Evolutionary conservation across 2,329 filamentous ascomycete genomes (phyloP).

Genomic region (Exophiala alcalophila): DNA sequence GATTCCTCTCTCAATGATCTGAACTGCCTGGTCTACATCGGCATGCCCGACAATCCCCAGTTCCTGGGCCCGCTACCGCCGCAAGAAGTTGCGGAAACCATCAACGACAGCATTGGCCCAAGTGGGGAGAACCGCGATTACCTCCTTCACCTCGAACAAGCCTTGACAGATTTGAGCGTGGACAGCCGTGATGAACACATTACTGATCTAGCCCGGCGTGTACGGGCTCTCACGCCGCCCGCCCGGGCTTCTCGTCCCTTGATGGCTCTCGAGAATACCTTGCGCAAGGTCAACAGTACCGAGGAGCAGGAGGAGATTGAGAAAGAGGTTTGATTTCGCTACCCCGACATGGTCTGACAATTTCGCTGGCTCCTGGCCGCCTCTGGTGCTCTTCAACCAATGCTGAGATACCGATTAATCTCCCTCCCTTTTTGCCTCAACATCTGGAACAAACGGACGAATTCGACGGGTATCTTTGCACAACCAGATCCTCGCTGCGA

Average conservation of each 20-base stretch:
- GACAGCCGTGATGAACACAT: constrained; percentile 83
- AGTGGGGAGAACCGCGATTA: constrained; percentile 92
- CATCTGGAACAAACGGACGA: neutral
- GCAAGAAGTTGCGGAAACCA: constrained; percentile 57
- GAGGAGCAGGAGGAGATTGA: constrained; percentile 62
- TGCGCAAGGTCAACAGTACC: constrained; percentile 49
- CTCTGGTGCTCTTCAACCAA: no score
- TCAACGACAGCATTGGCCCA: constrained; percentile 70
- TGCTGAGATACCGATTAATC: no score
- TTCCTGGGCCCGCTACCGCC: constrained; percentile 65
- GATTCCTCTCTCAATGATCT: constrained; percentile 38
- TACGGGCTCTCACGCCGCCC: constrained; percentile 55
- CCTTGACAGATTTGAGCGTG: constrained; percentile 67
- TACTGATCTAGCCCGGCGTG: constrained; percentile 71
- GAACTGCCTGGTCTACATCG: constrained; percentile 81
- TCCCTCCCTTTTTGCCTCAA: no score
- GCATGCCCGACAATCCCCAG: constrained; percentile 86
- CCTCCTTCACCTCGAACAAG: constrained; percentile 72
- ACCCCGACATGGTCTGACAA: constrained; percentile 11
- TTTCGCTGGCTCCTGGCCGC: constrained; percentile 7
- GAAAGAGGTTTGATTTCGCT: constrained; percentile 34
- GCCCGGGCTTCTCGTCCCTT: constrained; percentile 5
- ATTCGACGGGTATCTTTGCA: constrained; percentile 12
- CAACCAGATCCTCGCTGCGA: constrained; percentile 3
- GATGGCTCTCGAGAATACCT: constrained; percentile 34